These are phyloP conservation scores for Orobanche coerulescens DNA, from an alignment of 257 asterid genomes.

Conservation along the genomic window DNA sequence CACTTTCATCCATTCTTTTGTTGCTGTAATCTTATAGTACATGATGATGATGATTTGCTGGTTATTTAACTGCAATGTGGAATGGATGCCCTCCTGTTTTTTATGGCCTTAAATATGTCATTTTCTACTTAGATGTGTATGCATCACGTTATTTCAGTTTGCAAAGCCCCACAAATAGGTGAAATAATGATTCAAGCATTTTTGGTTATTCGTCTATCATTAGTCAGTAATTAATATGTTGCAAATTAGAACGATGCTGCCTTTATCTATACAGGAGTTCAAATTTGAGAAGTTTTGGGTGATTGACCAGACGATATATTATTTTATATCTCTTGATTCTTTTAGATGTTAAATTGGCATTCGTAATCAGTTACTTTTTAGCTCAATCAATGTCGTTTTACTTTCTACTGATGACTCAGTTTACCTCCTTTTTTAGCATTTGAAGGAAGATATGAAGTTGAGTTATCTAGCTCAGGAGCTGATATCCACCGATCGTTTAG, in stretches of 20 bases:
- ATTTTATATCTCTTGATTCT: neutral
- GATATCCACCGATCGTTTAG: conserved; percentile 87
- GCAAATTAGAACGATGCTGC: neutral
- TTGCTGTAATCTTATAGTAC: neutral
- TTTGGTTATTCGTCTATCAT: neutral
- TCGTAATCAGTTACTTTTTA: conserved; percentile 18
- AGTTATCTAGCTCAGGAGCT: conserved; percentile 97
- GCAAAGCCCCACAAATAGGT: neutral
- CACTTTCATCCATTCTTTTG: neutral
- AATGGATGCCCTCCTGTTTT: neutral
- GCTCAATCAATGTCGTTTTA: neutral
- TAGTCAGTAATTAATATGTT: neutral
- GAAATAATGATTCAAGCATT: neutral
- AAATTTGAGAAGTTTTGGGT: neutral
- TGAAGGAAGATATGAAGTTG: conserved; percentile 98
- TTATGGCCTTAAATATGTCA: neutral
- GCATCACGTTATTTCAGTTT: neutral
- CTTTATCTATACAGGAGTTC: neutral
- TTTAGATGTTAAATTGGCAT: neutral
- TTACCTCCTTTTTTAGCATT: conserved; percentile 49
- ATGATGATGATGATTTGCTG: neutral
- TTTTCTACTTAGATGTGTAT: neutral
- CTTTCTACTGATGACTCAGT: conserved; percentile 15
- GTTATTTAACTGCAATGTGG: neutral
- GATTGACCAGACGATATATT: neutral